Evolutionary conservation across 2,329 filamentous ascomycete genomes (phyloP).

Genomic region (Cordyceps javanica): DNA sequence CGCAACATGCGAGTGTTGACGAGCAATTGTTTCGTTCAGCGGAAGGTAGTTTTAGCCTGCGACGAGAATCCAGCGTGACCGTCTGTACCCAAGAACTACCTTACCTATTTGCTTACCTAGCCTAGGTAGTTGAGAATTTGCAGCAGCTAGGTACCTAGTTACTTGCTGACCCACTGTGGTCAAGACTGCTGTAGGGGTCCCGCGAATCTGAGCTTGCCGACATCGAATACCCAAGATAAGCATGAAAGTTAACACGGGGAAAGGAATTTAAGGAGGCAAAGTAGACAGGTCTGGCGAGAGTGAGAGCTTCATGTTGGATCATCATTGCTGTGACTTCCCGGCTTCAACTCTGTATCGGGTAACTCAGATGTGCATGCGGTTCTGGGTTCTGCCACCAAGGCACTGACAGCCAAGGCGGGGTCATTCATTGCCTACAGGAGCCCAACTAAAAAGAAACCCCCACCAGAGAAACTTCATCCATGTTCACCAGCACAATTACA

Average conservation of each 20-base stretch:
- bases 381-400: background rate
- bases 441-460: conserved; percentile 3
- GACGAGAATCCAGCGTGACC: too few species aligned
- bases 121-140: background rate
- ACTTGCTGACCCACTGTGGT: background rate
- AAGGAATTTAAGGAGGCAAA: too few species aligned
- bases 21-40: conserved; percentile 6
- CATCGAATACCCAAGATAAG: background rate
- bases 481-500: conserved; percentile 5
- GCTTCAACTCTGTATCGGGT: too few species aligned
- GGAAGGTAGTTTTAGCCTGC: background rate
- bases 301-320: background rate
- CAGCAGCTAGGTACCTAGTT: too few species aligned
- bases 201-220: background rate
- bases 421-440: background rate
- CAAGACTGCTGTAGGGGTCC: background rate
- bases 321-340: background rate
- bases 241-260: too few species aligned
- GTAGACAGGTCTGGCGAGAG: too few species aligned
- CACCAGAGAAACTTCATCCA: conserved; percentile 10
- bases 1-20: conserved; percentile 25
- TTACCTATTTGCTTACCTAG: too few species aligned
- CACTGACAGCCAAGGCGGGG: background rate
- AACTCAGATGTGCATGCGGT: too few species aligned
- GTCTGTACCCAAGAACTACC: too few species aligned